A percentile compares a stretch with the other conserved stretches of the same genome.
phyloP scores from a whole-genome alignment of 202 grass and related monocot genomes.

The Eragrostis tef region DNA sequence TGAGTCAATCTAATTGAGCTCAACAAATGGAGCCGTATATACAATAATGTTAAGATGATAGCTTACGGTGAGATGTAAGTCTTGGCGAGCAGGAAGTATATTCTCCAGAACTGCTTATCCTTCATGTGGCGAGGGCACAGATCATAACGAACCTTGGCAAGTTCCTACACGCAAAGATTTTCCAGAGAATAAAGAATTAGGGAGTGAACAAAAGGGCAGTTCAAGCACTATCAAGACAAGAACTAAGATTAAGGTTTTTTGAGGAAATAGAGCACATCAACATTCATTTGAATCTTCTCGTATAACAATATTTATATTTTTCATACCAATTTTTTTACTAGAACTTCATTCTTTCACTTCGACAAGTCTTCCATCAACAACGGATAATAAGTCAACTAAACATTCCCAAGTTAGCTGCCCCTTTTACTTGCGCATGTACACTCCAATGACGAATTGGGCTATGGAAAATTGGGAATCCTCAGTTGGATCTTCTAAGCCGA shows the following conservation, averaged over 20 bases:
- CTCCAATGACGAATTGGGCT: background rate
- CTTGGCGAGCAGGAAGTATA: slow-evolving; percentile 85
- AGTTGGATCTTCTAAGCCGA: background rate
- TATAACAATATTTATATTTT: background rate
- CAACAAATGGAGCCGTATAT: background rate
- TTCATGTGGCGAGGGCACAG: slow-evolving; percentile 85
- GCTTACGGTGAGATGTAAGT: slow-evolving; percentile 69
- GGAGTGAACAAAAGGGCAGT: background rate
- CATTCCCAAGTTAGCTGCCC: background rate
- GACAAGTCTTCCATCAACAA: background rate
- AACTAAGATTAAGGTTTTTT: no score
- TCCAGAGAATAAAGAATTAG: background rate
- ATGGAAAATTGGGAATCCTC: background rate
- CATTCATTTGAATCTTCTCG: background rate
- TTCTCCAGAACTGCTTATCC: slow-evolving; percentile 83
- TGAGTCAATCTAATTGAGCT: background rate
- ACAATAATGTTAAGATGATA: background rate
- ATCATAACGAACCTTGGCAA: slow-evolving; percentile 83
- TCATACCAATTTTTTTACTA: background rate
- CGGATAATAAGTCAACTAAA: background rate
- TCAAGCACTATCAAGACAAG: background rate
- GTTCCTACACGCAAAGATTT: slow-evolving; percentile 55
- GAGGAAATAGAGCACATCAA: background rate
- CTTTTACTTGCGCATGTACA: background rate
- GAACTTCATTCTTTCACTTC: background rate